Evolutionary conservation across 768 basidiomycete genomes (phyloP), one percentile per base, ranked within the genome.

Genomic region (Kwoniella sp.): DNA sequence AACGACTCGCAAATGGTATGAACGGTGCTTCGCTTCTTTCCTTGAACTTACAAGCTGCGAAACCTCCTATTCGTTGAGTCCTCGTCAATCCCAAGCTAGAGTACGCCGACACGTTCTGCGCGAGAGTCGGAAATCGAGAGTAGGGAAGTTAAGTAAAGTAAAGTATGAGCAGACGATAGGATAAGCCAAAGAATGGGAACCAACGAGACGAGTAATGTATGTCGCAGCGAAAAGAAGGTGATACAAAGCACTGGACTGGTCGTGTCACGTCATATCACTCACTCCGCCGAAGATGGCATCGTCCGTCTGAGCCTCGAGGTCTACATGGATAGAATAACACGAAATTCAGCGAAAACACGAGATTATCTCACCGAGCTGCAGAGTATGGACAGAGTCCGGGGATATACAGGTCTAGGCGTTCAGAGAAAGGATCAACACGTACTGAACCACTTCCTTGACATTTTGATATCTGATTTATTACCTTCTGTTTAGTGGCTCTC

Each of bases 1-100:
- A n/a, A n/a, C n/a, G n/a, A n/a, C n/a, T n/a, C n/a, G n/a, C n/a
- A n/a, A n/a, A n/a, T n/a, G n/a, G n/a, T n/a, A n/a, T n/a, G n/a
- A n/a, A n/a, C n/a, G n/a, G n/a, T n/a, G n/a, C n/a, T n/a, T n/a
- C n/a, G n/a, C n/a, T n/a, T n/a, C n/a, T n/a, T n/a, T n/a, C n/a
- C n/a, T n/a, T 47, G n/a, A 15, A 88, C 79, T 76, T 88, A 92
- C 92, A 94, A 53, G 84, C 89, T 56, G 84, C 80, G 74, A 96
- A 95, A 12, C 93, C 92, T 80, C 92, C 93, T 65, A 96, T 80
- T 54, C 92, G 81, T 70, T 91, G 88, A 19, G 85, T 90, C 68
- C 88, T 84, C 37, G 91, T 89, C 58, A 95, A 82, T 1, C 87
- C 87, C 12, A 96, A 83, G 63, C 86, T 87, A 62, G 84, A 85